Evolutionary conservation across 192 early-diverging fungal species (phyloP).

Genomic region (Backusella parvicylindrica): DNA sequence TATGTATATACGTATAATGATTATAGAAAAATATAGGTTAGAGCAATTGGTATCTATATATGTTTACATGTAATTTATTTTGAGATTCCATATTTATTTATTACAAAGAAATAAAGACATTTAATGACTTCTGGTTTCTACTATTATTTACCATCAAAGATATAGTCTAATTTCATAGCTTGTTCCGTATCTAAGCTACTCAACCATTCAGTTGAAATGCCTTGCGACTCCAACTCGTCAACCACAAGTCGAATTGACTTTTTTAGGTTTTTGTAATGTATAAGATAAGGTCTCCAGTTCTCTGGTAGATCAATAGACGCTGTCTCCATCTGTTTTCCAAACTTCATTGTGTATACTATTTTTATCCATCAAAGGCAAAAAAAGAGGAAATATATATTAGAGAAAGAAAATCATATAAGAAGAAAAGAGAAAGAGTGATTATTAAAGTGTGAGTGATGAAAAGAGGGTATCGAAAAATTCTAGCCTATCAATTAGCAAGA

Average conservation of each 20-base stretch:
- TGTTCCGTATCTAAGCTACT: background rate
- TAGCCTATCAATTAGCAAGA: background rate
- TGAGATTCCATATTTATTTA: background rate
- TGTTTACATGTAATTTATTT: background rate
- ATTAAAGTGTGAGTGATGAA: background rate
- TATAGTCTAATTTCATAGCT: constrained; percentile 18
- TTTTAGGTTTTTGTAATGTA: constrained; percentile 61
- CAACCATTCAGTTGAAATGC: constrained; percentile 9
- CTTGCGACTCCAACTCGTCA: constrained; percentile 43
- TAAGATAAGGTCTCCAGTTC: constrained; percentile 61
- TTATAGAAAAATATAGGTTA: background rate
- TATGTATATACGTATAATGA: background rate
- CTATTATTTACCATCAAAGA: constrained; percentile 23
- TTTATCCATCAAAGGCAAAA: background rate
- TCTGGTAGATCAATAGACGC: constrained; percentile 52
- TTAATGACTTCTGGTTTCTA: background rate
- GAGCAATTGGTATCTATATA: background rate
- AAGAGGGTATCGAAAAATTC: background rate
- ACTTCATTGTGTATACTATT: constrained; percentile 48
- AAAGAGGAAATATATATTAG: background rate
- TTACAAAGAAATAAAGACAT: background rate
- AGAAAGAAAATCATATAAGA: background rate
- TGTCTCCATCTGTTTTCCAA: constrained; percentile 57
- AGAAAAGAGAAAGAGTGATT: background rate
- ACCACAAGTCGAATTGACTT: constrained; percentile 59